Percentiles rank a stretch among this genome's conserved stretches.
phyloP scores from a whole-genome alignment of 805 yeast species.

The Myxozyma lipomycoides region DNA sequence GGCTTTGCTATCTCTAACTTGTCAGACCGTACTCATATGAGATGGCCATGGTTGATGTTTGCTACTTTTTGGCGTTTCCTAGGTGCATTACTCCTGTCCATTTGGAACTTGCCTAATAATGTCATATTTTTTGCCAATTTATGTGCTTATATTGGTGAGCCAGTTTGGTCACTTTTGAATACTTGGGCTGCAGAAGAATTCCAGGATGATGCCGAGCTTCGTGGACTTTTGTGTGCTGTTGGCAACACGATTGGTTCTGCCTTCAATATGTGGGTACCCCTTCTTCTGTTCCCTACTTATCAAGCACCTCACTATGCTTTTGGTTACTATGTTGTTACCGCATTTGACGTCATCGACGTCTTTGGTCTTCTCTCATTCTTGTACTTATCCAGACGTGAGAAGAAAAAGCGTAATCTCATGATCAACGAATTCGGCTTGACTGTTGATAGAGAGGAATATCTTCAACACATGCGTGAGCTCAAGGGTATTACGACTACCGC shows the following conservation, averaged over 20 bases:
- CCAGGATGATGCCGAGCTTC: conserved; percentile 22
- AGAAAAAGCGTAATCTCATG: neutral
- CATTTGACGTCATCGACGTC: conserved; percentile 18
- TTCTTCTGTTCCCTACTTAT: conserved; percentile 21
- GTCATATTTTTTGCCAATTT: conserved; percentile 24
- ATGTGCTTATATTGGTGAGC: conserved; percentile 21
- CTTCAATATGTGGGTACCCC: conserved; percentile 19
- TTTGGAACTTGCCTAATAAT: conserved; percentile 18
- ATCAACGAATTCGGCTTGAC: conserved; percentile 5
- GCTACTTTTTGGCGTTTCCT: conserved; percentile 14
- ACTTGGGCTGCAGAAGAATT: conserved; percentile 27
- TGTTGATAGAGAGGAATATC: conserved; percentile 3
- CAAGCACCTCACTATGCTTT: conserved; percentile 21
- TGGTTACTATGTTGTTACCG: conserved; percentile 17
- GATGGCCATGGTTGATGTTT: conserved; percentile 24
- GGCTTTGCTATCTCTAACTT: conserved; percentile 33
- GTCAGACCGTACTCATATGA: conserved; percentile 31
- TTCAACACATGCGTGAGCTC: neutral
- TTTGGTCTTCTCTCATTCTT: conserved; percentile 12
- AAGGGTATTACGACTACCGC: neutral
- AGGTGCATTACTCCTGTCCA: conserved; percentile 19
- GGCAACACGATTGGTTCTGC: conserved; percentile 20
- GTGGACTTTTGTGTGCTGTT: conserved; percentile 20
- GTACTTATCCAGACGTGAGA: conserved; percentile 16
- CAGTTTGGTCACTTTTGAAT: conserved; percentile 23